Evolutionary conservation across 495 filamentous ascomycete species (phyloP), one percentile per base, ranked within the genome.

Genomic region (Neurospora sp.): DNA sequence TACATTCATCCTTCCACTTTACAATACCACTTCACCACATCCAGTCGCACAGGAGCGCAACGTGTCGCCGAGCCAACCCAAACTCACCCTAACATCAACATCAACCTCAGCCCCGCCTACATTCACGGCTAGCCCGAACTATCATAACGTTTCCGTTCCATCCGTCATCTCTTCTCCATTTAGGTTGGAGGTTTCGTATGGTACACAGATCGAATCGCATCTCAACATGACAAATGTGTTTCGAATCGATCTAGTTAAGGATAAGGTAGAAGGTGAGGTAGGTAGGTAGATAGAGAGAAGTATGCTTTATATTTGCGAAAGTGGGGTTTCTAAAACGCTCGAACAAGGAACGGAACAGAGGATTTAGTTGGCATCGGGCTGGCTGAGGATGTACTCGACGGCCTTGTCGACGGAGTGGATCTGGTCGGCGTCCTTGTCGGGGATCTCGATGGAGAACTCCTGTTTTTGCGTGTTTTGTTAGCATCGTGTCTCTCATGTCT

Each of bases 361-460:
- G 18, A 12, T 7, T 78, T 81, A 86, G 81, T 84, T 80, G 35
- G 85, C 95, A 87, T 97, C 94, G 79, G 95, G 95, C 86, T 98
- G 95, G 79, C 90, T 89, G 79, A 94, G 81, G 85, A 98, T 97
- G 87, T 98, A 98, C 81, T 93, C 89, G 73, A 98, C 94, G 71
- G 95, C 95, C 88, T 97, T 91, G 80, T 96, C 92, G 75, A 98
- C 95, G 81, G 93, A 97, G 88, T 95, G 93, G 82, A 99, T 97
- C 75, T 89, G 87, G 85, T 99, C 96, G 75, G 96, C 96, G 79
- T 98, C 95, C 87, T 98, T 98, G 84, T 99, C 96, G 75, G 96
- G 96, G 82, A 99, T 99, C 89, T 99, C 96, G 85, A 99, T 96
- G 89, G 94, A 98, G 85, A 99, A 99, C 83, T 99, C 96, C 95